Base-by-base conservation (phyloP, 495 filamentous ascomycete genomes). In the Penicillium coffeae region DNA sequence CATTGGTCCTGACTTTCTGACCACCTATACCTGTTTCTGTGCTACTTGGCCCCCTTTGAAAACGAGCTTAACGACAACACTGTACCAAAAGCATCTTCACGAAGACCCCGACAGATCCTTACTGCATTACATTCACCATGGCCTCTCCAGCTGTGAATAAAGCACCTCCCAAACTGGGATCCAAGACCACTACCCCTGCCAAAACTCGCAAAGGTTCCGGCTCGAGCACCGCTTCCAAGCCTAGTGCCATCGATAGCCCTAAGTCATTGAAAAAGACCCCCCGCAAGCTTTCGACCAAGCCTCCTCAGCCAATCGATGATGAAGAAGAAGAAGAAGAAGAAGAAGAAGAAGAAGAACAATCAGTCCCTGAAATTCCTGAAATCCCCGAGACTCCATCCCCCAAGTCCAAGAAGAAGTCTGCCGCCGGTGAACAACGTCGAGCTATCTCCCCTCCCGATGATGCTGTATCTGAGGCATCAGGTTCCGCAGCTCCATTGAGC, bases 131-230 rank as follows among this genome's bases (percentile, higher is more conserved):
- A 1, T 2, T 46, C 42, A 55, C 8, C 8, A 64, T 64, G 60
- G 50, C 60, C 4, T 55, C 58, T 19, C 51, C 58, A 16, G 47
- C 58, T 3, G 52, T 56, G 45, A 52, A 21, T 38, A 64, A 56
- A 56, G 58, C 54, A 39, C 52, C 60, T 8, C 58, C 47, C 9
- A 64, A 62, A 50, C 35, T 64, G 7, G 58, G 58, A 21, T 58
- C 58, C 1, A 62, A 64, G 36, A 25, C 56, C 21, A 49, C 41
- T 14, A 79, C 76, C 13, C 76, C 78, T n/a, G 66, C 75, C 37
- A 80, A 79, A 54, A 47, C 68, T 6, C 69, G 69, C 48, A 70
- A 75, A 30, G 77, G 68, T 50, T 73, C 75, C n/a, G 67, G 63
- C 14, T 69, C 69, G 12, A 68, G 64, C 46, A 33, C 62, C 33